These are phyloP conservation scores for Zopfia rhizophila DNA, from an alignment of 2,329 filamentous ascomycete genomes.

Conservation along the genomic window DNA sequence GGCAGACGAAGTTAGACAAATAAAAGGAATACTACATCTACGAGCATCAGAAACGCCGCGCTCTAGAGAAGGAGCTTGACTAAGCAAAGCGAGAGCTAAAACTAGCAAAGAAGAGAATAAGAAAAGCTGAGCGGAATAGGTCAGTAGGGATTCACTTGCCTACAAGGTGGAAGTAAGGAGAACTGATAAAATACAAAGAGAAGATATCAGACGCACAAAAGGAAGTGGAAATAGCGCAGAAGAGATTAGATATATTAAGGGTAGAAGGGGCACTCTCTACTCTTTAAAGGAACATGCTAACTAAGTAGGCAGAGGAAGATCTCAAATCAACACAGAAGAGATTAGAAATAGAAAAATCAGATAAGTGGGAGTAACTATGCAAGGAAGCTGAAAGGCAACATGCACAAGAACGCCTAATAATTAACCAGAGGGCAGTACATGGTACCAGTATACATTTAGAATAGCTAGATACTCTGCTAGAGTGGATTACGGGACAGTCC, in stretches of 20 bases:
- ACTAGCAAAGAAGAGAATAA: slow-evolving; percentile 6
- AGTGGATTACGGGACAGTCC: slow-evolving; percentile 3
- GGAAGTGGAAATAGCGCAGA: slow-evolving; percentile 11
- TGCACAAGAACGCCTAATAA: too few species aligned
- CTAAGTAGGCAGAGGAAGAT: too few species aligned
- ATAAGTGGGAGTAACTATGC: too few species aligned
- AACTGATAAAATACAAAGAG: slow-evolving; percentile 4
- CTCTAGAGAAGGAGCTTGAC: slow-evolving; percentile 8
- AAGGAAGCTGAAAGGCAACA: too few species aligned
- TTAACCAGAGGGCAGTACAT: too few species aligned
- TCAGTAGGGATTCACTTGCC: slow-evolving; percentile 5
- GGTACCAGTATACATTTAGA: too few species aligned
- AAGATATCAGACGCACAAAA: slow-evolving; percentile 9
- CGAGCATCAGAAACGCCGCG: slow-evolving; percentile 3
- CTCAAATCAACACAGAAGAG: too few species aligned
- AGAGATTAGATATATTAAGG: slow-evolving; percentile 8
- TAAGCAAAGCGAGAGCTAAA: slow-evolving; percentile 5
- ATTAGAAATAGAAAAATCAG: too few species aligned
- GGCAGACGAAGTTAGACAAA: slow-evolving; percentile 3
- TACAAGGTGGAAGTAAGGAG: not conserved
- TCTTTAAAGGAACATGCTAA: slow-evolving; percentile 7
- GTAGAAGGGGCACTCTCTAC: slow-evolving; percentile 1
- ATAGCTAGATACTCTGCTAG: slow-evolving; percentile 3
- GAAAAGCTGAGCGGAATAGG: slow-evolving; percentile 7
- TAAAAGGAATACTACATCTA: slow-evolving; percentile 2